A percentile compares a stretch with the other conserved stretches of the same genome.
These are phyloP conservation scores for Stephanodiscus triporus DNA, from an alignment of 108 stramenopile species.

Conservation along the genomic window DNA sequence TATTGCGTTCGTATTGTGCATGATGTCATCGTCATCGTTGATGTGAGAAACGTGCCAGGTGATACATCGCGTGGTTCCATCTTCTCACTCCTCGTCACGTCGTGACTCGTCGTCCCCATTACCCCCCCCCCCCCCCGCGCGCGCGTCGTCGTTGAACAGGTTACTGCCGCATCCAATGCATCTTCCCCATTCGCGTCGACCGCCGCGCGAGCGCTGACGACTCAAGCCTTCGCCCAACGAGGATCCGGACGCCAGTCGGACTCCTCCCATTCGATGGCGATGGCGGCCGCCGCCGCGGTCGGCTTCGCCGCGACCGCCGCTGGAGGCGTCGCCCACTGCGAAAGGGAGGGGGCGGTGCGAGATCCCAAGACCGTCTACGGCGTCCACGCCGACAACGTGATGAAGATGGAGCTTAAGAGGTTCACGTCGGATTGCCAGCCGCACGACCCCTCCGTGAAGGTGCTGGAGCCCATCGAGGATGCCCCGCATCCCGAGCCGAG, in stretches of 20 bases:
- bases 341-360: constrained; percentile 47
- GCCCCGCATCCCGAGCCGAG: constrained; percentile 6
- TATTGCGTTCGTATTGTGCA: background rate
- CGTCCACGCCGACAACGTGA: constrained; percentile 36
- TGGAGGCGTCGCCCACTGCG: constrained; percentile 28
- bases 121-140: too few species aligned
- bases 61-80: background rate
- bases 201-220: constrained; percentile 42
- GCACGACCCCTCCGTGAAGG: constrained; percentile 16
- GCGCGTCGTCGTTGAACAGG: background rate
- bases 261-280: constrained; percentile 11
- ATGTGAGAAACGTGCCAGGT: background rate
- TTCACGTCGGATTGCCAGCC: constrained; percentile 24
- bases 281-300: constrained; percentile 24
- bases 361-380: constrained; percentile 50
- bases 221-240: constrained; percentile 29
- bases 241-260: constrained; percentile 11
- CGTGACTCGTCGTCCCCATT: background rate
- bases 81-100: background rate
- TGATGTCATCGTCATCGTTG: background rate
- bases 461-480: constrained; percentile 20
- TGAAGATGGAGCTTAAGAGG: constrained; percentile 41
- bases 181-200: constrained; percentile 24
- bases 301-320: constrained; percentile 21
- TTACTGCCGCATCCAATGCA: constrained; percentile 16